Evolutionary conservation across 2,329 filamentous ascomycete species (phyloP), one percentile per base, ranked within the genome.

Genomic region (Xylaria sp.): DNA sequence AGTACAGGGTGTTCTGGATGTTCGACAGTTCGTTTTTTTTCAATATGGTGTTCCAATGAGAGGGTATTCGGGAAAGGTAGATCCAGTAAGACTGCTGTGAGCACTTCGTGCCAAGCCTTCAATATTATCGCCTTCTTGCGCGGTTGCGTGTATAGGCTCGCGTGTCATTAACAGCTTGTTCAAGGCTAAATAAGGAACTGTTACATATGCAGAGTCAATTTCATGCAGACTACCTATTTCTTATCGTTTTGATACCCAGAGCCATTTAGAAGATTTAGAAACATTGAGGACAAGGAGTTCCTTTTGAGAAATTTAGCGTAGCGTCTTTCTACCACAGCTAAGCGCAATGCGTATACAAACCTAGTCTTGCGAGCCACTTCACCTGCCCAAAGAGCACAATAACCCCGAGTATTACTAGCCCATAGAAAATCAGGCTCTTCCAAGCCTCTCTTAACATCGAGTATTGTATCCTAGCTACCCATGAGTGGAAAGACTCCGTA

Each of bases 401-500:
- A 12, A 39, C 9, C 4, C 46, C 57, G 4, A 66, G 4, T 10
- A 69, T n/a, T 6, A 63, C n/a, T n/a, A 69, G 25, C 13, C 39
- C 60, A 10, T 63, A 46, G 1, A 65, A 30, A 7, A 52, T 10
- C 32, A 71, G 8, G 20, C 67, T 70, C n/a, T 34, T 61, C 48
- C 50, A 28, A 39, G 57, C 58, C 20, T 67, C 57, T 28, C 23
- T 60, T 10, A 60, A n/a, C 41, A 69, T 59, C 25, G 58, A 60
- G 32, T 25, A n/a, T 34, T 68, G 67, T 50, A 69, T 23, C 12
- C 25, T 28, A 55, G 23, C 32, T 4, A 68, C 70, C 48, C 65
- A 70, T 5, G 45, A 30, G 13, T 66, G 48, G 50, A 70, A 72
- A 55, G 67, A 59, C 20, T 72, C 65, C 2, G 60, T 57, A 41